Base-by-base conservation (phyloP, 2,329 filamentous ascomycete species). In the Colletotrichum salicis region DNA sequence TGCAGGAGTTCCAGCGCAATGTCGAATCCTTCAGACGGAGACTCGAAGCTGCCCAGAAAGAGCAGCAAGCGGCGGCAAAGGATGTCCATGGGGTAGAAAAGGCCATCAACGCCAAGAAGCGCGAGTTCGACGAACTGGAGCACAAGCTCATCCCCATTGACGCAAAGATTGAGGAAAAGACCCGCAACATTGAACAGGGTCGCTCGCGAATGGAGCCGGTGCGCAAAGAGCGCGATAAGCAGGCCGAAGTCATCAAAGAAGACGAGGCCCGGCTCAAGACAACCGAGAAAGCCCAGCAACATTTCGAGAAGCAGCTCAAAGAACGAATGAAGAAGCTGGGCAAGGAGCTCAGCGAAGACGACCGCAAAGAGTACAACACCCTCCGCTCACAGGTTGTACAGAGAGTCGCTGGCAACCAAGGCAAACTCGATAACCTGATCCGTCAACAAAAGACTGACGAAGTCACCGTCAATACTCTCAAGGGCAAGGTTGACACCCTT, bases 391-490 rank as follows among this genome's bases (percentile, higher is more conserved):
- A 98, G 78, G 94, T 97, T 72, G 94, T 94, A 80, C 91, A 94
- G 75, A 93, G 92, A 74, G 93, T 94, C 33, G 93, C 95, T 8
- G 88, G 90, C 10, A 94, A 97, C 76, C 94, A 96, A 78, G 89
- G 92, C 74, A 94, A 94, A 76, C 87, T 97, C 51, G 94, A 97
- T 81, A 94, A 95, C 74, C 88, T 98, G n/a, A 89, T 91, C 68
- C 94, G 95, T 27, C 94, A 98, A 79, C 88, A 94, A 73, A 97
- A 96, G 82, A 96, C 94, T 0, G 95, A 98, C 77, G 93, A 96
- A 73, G 95, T 97, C 71, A 96, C 95, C 0, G 93, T 96, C 72
- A 96, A 94, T 78, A 97, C 93, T 74, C 86, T 98, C 74, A 95
- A 93, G 81, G 93, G 94, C 78, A 97, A 95, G 79, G 92, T 98